phyloP scores from a whole-genome alignment of 305 asterid species.

The Ajuga reptans region DNA sequence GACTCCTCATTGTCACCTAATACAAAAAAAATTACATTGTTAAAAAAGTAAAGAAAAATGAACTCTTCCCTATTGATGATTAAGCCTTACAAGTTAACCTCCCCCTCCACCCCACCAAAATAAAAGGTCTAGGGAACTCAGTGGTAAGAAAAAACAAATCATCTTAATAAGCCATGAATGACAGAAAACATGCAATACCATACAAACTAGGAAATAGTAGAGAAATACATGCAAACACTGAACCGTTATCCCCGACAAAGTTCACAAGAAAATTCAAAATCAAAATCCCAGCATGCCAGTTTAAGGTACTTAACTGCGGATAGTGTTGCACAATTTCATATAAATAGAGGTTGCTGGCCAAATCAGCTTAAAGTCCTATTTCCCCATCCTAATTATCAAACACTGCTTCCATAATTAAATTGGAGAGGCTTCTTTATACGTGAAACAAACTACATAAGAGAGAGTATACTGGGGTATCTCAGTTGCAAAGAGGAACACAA shows the following conservation, averaged over 20 bases:
- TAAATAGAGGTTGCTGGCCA: not conserved
- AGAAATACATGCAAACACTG: not conserved
- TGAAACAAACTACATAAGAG: not conserved
- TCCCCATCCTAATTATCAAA: not conserved
- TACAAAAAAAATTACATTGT: constrained; percentile 2
- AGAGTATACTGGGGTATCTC: not conserved
- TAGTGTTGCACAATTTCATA: not conserved
- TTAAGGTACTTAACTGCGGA: not conserved
- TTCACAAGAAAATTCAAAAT: not conserved
- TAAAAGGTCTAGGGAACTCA: not conserved
- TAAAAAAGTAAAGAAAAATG: not conserved
- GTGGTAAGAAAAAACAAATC: not conserved
- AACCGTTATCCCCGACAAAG: not conserved
- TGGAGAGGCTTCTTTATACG: not conserved
- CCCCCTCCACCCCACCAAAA: not conserved
- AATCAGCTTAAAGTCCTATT: constrained; percentile 3
- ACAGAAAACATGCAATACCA: not conserved
- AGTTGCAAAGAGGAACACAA: not conserved
- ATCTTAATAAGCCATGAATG: not conserved
- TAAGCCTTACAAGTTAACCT: not conserved
- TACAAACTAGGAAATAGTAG: constrained; percentile 11
- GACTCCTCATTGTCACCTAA: constrained; percentile 66
- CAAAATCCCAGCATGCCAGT: not conserved
- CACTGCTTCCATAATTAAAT: not conserved
- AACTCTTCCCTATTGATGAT: constrained; percentile 3